Evolutionary conservation across 768 basidiomycete genomes (phyloP), one percentile per base, ranked within the genome.

Genomic region (Lactarius hengduanensis): DNA sequence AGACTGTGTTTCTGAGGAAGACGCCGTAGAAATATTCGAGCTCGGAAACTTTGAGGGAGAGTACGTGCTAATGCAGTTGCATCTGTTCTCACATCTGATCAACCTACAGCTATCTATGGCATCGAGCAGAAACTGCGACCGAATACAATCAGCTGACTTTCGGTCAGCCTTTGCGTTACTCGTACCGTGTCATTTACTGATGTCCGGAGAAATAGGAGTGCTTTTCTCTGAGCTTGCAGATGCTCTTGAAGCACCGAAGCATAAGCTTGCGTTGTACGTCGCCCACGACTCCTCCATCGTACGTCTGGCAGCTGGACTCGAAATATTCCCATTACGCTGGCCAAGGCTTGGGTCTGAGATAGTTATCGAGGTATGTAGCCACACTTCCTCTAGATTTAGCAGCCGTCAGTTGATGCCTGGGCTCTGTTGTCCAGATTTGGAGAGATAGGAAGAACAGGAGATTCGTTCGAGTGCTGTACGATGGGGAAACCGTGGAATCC

Each of bases 281-380:
- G 82, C 80, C 8, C 82, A 83, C 61, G 81, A 82, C 62, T 77
- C 77, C 7, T 77, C 80, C 2, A 78, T 83, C 75, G 75, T 76
- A 59, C 72, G 76, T 10, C 70, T 77, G 9, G 74, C 75, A 2
- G 73, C 77, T 13, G 77, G 77, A 9, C 75, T 83, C 13, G 79
- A 78, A 5, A 72, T 68, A 40, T 68, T 69, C 16, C 70, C 71
- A 0, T 65, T 81, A 57, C 77, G 76, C 53, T 82, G 82, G 82
- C 82, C 81, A 0, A 80, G 80, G 1, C 74, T 81, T 66, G 80
- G 81, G 4, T 80, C 77, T 30, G 81, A 81, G 69, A 76, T 81
- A 16, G 64, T 78, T 59, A 78, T 80, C 72, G 80, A 81, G 50
- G 50, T 53, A 7, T 28, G 50, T 53, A 2, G 13, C 13, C 6